Evolutionary conservation across 805 yeast genomes (phyloP), one percentile per base, ranked within the genome.

Genomic region (Ogataea haglerorum): DNA sequence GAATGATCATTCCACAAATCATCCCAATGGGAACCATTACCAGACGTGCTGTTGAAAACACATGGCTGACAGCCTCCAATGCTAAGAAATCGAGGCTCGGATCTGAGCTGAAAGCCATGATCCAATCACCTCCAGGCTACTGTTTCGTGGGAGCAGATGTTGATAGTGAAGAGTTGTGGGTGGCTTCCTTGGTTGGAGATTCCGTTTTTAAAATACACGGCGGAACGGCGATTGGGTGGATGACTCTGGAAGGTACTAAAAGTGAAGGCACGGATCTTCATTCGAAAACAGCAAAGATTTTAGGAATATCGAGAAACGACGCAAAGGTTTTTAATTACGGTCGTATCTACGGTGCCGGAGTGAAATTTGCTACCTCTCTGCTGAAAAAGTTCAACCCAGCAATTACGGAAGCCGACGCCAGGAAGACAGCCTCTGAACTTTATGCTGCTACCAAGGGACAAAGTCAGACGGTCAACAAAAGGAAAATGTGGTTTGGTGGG

Each of bases 101-200:
- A 0, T 89, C 97, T 1, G 99, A 93, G 58, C 68, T 95, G 46
- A 93, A 95, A 61, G 79, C 96, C 0, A 78, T 87, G 69, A 70
- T 93, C 4, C 67, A 73, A 42, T 96, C 97, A 0, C 99, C 99
- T 0, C 64, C 72, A 2, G 97, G 97, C 0, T 93, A 90, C 58
- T 76, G 77, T 26, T 85, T 93, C 65, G 95, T 93, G 7, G 99
- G 99, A 8, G 99, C 99, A 0, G 99, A 93, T 68, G 99, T 93
- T 7, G 99, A 93, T 62, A 87, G 96, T 27, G 99, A 93, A 58
- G 99, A 93, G 58, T 70, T 93, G 30, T 93, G 99, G 99, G 93
- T 93, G 51, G 99, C 99, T 0, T 85, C 96, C 14, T 66, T 95
- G 17, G 81, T 91, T 23, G 97, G 99, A 3, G 99, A 93, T 59